Conservation (phyloP, 2,329 filamentous ascomycete genomes). For the Meredithiella fracta region DNA sequence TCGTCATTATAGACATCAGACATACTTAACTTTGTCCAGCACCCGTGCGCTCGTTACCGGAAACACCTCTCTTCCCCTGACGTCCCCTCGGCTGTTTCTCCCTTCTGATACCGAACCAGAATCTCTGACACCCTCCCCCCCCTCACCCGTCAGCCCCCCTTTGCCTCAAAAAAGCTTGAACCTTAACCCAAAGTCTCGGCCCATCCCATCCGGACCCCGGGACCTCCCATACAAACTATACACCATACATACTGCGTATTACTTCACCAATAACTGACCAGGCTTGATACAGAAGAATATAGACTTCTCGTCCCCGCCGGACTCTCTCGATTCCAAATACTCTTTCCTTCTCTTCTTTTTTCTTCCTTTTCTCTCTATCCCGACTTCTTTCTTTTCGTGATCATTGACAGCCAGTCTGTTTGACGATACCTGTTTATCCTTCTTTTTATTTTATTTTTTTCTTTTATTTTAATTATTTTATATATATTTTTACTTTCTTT, state of each 20-base stretch:
- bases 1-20: background rate
- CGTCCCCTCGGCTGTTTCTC: background rate
- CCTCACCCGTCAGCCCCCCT: too few species aligned
- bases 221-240: too few species aligned
- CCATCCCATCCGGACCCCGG: background rate
- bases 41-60: background rate
- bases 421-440: conserved; percentile 20
- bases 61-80: background rate
- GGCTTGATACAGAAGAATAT: background rate
- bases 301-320: background rate
- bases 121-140: background rate
- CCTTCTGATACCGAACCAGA: background rate
- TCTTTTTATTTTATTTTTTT: conserved; percentile 13
- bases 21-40: background rate
- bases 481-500: conserved; percentile 15
- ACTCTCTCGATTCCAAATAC: conserved; percentile 17
- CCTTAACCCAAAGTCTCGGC: background rate
- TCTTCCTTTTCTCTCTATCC: conserved; percentile 21
- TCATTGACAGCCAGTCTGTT: conserved; percentile 32
- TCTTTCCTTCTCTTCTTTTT: conserved; percentile 21
- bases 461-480: conserved; percentile 14
- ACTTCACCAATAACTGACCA: background rate
- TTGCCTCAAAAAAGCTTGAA: too few species aligned
- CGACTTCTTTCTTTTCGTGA: conserved; percentile 12
- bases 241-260: too few species aligned